phyloP scores from a whole-genome alignment of 2,329 filamentous ascomycete species.

The Cladosporium halotolerans region DNA sequence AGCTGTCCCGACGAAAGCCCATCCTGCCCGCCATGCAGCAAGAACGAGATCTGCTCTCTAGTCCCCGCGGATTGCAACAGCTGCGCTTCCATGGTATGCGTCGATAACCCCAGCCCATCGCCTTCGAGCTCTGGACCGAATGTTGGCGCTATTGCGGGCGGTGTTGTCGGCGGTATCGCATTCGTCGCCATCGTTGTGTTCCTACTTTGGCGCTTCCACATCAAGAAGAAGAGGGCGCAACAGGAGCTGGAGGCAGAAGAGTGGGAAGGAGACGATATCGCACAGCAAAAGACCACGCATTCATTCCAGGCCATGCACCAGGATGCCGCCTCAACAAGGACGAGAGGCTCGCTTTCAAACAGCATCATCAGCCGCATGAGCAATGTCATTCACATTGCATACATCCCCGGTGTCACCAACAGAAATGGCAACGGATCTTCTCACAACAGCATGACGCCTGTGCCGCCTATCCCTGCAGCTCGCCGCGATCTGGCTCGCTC shows the following conservation, averaged over 20 bases:
- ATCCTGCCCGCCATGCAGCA: conserved; percentile 53
- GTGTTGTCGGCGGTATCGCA: conserved; percentile 78
- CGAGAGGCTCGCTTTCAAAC: conserved; percentile 74
- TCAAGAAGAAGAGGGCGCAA: conserved; percentile 70
- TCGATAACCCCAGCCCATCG: conserved; percentile 35
- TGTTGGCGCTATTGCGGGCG: conserved; percentile 80
- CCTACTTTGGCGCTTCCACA: conserved; percentile 79
- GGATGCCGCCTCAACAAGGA: conserved; percentile 77
- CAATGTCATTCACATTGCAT: conserved; percentile 98
- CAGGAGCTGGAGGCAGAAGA: conserved; percentile 46
- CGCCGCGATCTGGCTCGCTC: conserved; percentile 44
- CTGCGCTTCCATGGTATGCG: conserved; percentile 55
- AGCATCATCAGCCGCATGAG: conserved; percentile 93
- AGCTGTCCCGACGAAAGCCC: conserved; percentile 49
- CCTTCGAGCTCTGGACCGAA: conserved; percentile 51
- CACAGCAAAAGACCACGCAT: conserved; percentile 48
- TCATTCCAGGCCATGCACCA: conserved; percentile 49
- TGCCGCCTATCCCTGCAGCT: conserved; percentile 76
- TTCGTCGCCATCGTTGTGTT: conserved; percentile 69
- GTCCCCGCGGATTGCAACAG: conserved; percentile 52
- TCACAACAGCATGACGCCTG: conserved; percentile 56
- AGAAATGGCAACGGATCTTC: conserved; percentile 66
- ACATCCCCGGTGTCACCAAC: conserved; percentile 95
- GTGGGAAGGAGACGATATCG: conserved; percentile 51
- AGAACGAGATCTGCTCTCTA: conserved; percentile 53